Conservation (phyloP, 1,284 basidiomycete species). For the Volvariella surrecta region DNA sequence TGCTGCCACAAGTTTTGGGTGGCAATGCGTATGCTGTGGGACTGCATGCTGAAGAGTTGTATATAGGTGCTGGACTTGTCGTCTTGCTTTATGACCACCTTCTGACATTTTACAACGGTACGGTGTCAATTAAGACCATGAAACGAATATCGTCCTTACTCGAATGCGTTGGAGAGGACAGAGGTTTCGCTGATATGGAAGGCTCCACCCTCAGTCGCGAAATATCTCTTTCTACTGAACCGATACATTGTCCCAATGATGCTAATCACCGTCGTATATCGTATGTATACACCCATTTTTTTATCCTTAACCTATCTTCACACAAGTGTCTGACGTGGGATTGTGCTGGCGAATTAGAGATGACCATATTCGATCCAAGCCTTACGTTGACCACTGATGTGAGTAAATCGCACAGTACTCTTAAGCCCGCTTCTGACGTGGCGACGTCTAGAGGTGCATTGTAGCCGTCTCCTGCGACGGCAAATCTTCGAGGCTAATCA, state of each 20-base stretch:
- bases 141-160: too few relatives aligned
- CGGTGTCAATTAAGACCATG: neutral
- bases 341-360: too few relatives aligned
- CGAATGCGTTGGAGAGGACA: neutral
- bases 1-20: too few relatives aligned
- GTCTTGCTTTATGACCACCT: conserved; percentile 11
- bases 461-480: too few relatives aligned
- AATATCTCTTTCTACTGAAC: conserved; percentile 11
- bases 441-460: too few relatives aligned
- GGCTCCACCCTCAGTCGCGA: conserved; percentile 7
- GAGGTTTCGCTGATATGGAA: conserved; percentile 11
- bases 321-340: too few relatives aligned
- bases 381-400: conserved; percentile 6
- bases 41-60: neutral
- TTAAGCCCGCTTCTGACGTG: neutral
- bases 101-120: conserved; percentile 8
- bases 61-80: conserved; percentile 8
- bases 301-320: too few relatives aligned
- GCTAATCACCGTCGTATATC: conserved; percentile 4
- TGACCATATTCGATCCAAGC: too few relatives aligned
- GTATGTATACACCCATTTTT: conserved; percentile 2
- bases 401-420: neutral
- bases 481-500: too few relatives aligned
- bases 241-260: conserved; percentile 9
- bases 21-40: too few relatives aligned